Evolutionary conservation across 495 filamentous ascomycete genomes (phyloP), one percentile per base, ranked within the genome.

Genomic region (Penicillium coffeae): DNA sequence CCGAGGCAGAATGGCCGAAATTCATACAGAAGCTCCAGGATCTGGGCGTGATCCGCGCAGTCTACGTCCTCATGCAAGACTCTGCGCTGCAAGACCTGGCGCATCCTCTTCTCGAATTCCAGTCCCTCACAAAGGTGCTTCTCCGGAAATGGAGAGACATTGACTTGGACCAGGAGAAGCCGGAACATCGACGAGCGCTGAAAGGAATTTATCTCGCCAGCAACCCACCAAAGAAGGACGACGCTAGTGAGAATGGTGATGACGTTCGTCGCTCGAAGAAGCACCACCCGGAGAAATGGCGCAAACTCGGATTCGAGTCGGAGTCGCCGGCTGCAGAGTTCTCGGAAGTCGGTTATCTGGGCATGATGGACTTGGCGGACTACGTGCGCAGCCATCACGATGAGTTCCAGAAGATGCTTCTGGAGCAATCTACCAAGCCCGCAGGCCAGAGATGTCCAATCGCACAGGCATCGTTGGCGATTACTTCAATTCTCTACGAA

Each of bases 311-410:
- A 2, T 99, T 99, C 59, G 87, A 93, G 65, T 85, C 89, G 0
- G 94, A 97, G 62, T 87, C 77, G 48, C 93, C 93, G 8, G 83
- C 83, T 0, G 68, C 74, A 52, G 93, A 97, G 55, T 97, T 99
- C 65, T 83, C 90, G 2, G 75, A 81, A 19, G 83, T 85, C 14
- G 93, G 93, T 1, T 97, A 92, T 62, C 67, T 99, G 35, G 93
- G 94, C 16, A 89, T 99, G 84, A 95, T 97, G 90, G 93, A 99
- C 65, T 62, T 97, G 58, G 90, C 89, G 6, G 90, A 97, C 65
- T 99, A 88, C 64, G 88, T 95, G 40, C 78, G 85, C 54, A 94
- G 88, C 59, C 82, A 94, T 53, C 89, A 95, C 59, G 90, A 96
- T 62, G 82, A 82, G 27, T 97, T 93, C 55, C 92, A 95, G 58